phyloP scores from a whole-genome alignment of 2,329 filamentous ascomycete species.

The Ciborinia camelliae region DNA sequence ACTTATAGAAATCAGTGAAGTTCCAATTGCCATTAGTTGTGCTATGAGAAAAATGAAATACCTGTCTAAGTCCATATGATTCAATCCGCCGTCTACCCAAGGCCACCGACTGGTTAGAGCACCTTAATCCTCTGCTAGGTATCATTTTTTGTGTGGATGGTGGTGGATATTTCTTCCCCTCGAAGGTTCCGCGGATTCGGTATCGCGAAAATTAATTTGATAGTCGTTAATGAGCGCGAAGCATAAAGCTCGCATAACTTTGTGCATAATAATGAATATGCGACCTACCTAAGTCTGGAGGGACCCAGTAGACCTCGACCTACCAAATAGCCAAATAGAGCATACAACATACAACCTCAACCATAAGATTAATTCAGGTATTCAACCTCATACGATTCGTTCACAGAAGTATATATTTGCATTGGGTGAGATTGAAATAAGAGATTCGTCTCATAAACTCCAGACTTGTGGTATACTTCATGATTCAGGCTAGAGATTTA shows the following conservation, averaged over 20 bases:
- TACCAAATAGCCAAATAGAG: not conserved
- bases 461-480: not conserved
- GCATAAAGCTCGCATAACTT: not conserved
- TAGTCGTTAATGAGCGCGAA: not conserved
- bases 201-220: slow-evolving; percentile 30
- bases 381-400: not conserved
- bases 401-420: not conserved
- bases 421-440: not conserved
- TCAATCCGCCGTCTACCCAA: slow-evolving; percentile 38
- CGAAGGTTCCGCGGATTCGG: slow-evolving; percentile 9
- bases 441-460: not conserved
- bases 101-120: slow-evolving; percentile 45
- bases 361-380: not conserved
- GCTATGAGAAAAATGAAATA: slow-evolving; percentile 24
- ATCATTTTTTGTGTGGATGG: slow-evolving; percentile 45
- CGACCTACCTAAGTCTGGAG: not conserved
- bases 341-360: not conserved
- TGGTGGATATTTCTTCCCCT: slow-evolving; percentile 3
- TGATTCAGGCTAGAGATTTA: not conserved
- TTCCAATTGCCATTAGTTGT: not conserved
- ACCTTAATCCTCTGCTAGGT: slow-evolving; percentile 51
- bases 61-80: slow-evolving; percentile 38
- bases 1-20: slow-evolving; percentile 30
- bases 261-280: not conserved
- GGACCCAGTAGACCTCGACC: not conserved